A percentile compares a stretch with the other conserved stretches of the same genome.
Evolutionary conservation across 345 rosid species (phyloP).

Genomic region (Acer saccharum): DNA sequence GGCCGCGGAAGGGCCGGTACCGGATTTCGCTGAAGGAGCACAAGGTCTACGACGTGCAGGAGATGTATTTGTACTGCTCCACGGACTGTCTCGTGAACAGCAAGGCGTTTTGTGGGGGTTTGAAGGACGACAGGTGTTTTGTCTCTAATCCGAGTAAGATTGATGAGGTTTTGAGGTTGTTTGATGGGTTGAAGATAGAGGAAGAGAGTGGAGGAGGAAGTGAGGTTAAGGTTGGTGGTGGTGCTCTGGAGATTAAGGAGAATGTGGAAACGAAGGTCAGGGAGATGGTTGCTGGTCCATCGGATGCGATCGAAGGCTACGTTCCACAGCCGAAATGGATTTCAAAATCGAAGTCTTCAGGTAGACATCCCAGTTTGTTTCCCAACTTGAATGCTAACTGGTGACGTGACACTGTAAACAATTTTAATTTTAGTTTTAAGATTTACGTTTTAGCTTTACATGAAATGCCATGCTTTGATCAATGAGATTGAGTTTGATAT

Average conservation of each 20-base stretch:
- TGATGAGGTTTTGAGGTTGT: conserved; percentile 48
- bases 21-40: conserved; percentile 74
- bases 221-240: conserved; percentile 6
- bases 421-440: not conserved
- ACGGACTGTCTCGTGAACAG: conserved; percentile 59
- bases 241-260: conserved; percentile 26
- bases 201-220: conserved; percentile 1
- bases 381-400: not conserved
- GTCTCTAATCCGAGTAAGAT: conserved; percentile 46
- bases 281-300: conserved; percentile 63
- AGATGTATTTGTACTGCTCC: conserved; percentile 69
- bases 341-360: too few species aligned
- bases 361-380: not conserved
- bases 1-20: conserved; percentile 57
- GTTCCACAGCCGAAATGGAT: conserved; percentile 42
- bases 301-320: conserved; percentile 89
- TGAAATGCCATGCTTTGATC: not conserved
- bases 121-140: conserved; percentile 57
- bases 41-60: conserved; percentile 61
- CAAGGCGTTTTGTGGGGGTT: conserved; percentile 47
- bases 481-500: conserved; percentile 35
- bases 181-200: conserved; percentile 33
- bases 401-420: not conserved
- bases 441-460: not conserved
- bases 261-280: conserved; percentile 25